phyloP scores from a whole-genome alignment of 352 stramenopile genomes.

The Albugo laibachii region DNA sequence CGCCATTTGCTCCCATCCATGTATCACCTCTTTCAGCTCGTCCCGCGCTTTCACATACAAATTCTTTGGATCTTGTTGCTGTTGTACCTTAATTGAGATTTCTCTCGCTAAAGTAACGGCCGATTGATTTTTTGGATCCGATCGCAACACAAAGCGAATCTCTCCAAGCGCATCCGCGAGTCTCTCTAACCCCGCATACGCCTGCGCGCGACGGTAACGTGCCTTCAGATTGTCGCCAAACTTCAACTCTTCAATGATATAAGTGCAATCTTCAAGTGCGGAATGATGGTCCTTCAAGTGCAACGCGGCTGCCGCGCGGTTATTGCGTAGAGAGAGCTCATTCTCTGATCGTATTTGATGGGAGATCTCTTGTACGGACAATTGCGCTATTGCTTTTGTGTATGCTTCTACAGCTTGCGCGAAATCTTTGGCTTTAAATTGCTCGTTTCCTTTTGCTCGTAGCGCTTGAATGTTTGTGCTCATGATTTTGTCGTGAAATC shows the following conservation, averaged over 20 bases:
- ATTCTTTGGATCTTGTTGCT: slow-evolving; percentile 53
- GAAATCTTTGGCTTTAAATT: slow-evolving; percentile 58
- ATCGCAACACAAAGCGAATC: slow-evolving; percentile 45
- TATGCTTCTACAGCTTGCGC: slow-evolving; percentile 39
- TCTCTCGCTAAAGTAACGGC: slow-evolving; percentile 38
- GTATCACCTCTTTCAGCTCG: slow-evolving; percentile 13
- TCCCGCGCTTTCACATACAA: slow-evolving; percentile 7
- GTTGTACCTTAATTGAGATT: slow-evolving; percentile 53
- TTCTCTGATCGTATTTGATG: slow-evolving; percentile 15
- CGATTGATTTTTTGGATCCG: slow-evolving; percentile 52
- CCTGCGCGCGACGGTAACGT: slow-evolving; percentile 56
- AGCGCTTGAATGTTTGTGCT: slow-evolving; percentile 25
- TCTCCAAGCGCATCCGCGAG: slow-evolving; percentile 51
- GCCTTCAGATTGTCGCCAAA: slow-evolving; percentile 53
- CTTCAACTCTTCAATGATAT: slow-evolving; percentile 13
- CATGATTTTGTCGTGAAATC: no score
- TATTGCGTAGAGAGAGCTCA: slow-evolving; percentile 40
- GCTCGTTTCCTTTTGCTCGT: slow-evolving; percentile 44
- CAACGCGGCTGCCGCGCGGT: slow-evolving; percentile 48
- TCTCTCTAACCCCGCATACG: slow-evolving; percentile 37
- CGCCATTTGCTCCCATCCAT: slow-evolving; percentile 34
- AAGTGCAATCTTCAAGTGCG: slow-evolving; percentile 31
- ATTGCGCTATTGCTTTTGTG: slow-evolving; percentile 19
- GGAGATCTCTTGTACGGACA: slow-evolving; percentile 7
- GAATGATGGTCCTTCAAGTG: slow-evolving; percentile 37